These are phyloP conservation scores for Auricularia sp. DNA, from an alignment of 768 basidiomycete genomes.

Conservation along the genomic window DNA sequence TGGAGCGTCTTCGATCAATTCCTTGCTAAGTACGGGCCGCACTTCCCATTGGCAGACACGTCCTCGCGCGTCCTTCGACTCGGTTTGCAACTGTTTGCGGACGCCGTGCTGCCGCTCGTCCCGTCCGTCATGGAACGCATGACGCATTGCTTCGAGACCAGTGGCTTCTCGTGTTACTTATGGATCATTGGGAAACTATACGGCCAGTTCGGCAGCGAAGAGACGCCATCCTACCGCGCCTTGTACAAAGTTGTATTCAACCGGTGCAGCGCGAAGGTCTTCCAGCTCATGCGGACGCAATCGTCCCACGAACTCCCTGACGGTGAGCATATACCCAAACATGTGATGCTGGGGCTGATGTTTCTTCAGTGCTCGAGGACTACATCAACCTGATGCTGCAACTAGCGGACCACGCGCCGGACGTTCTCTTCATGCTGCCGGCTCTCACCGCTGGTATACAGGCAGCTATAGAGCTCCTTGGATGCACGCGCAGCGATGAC, in stretches of 20 bases:
- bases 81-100: constrained; percentile 73
- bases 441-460: constrained; percentile 72
- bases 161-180: constrained; percentile 76
- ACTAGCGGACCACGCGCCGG: constrained; percentile 57
- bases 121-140: constrained; percentile 66
- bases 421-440: constrained; percentile 68
- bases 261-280: constrained; percentile 60
- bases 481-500: constrained; percentile 73
- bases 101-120: constrained; percentile 53
- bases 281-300: constrained; percentile 56
- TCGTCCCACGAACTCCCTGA: constrained; percentile 73
- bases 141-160: constrained; percentile 66
- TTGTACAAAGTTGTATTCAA: constrained; percentile 64
- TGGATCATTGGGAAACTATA: constrained; percentile 91
- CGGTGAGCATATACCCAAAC: constrained; percentile 41
- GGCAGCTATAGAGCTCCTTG: constrained; percentile 66
- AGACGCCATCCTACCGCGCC: constrained; percentile 42
- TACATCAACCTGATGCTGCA: constrained; percentile 74
- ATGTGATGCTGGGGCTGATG: background rate
- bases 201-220: constrained; percentile 62
- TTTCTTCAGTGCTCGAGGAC: constrained; percentile 78
- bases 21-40: constrained; percentile 64
- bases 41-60: constrained; percentile 72
- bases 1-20: constrained; percentile 80
- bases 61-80: constrained; percentile 76